phyloP scores from a whole-genome alignment of 2,329 filamentous ascomycete genomes.

The Aspergillus udagawae region DNA sequence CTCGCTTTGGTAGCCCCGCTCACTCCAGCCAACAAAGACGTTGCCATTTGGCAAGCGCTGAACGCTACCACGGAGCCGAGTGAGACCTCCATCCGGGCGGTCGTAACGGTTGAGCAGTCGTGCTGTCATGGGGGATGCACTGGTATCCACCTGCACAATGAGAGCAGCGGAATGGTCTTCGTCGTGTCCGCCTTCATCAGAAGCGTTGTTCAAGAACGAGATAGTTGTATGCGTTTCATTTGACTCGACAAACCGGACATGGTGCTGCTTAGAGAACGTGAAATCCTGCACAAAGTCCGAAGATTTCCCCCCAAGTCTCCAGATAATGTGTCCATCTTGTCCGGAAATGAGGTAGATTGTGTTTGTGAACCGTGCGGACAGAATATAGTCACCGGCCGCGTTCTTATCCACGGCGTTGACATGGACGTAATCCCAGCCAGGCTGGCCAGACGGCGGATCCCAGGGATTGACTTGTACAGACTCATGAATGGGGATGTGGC shows the following conservation, averaged over 20 bases:
- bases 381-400: slow-evolving; percentile 35
- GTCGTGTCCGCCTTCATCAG: slow-evolving; percentile 26
- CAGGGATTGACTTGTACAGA: slow-evolving; percentile 23
- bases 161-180: slow-evolving; percentile 30
- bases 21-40: slow-evolving; percentile 36
- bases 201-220: slow-evolving; percentile 34
- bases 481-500: slow-evolving; percentile 30
- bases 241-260: slow-evolving; percentile 30
- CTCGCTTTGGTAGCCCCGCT: slow-evolving; percentile 34
- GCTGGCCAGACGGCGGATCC: slow-evolving; percentile 9
- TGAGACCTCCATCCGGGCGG: slow-evolving; percentile 33
- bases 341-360: slow-evolving; percentile 39
- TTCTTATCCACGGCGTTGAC: slow-evolving; percentile 42
- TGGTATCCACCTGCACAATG: slow-evolving; percentile 28
- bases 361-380: slow-evolving; percentile 38
- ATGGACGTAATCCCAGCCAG: slow-evolving; percentile 36
- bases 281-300: slow-evolving; percentile 32
- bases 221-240: slow-evolving; percentile 28
- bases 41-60: slow-evolving; percentile 35
- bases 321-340: slow-evolving; percentile 33
- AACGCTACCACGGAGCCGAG: slow-evolving; percentile 33
- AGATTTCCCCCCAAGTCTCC: slow-evolving; percentile 35
- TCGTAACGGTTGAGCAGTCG: slow-evolving; percentile 25
- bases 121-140: slow-evolving; percentile 23
- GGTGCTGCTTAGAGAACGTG: slow-evolving; percentile 37